These are phyloP conservation scores for Scutellaria minor DNA, from an alignment of 257 asterid species.

Conservation along the genomic window DNA sequence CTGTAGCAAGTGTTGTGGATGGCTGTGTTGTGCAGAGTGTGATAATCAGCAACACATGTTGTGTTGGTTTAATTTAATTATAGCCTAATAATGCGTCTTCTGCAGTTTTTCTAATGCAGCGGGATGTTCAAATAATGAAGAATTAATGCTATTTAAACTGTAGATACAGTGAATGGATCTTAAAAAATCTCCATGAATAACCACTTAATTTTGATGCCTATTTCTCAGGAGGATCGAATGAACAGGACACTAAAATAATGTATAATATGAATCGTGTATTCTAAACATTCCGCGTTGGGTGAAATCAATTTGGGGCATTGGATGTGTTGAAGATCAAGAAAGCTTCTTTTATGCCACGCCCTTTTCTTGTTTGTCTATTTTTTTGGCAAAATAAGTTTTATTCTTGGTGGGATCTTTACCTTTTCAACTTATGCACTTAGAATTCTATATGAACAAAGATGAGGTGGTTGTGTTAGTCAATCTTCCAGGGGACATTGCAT, in stretches of 20 bases:
- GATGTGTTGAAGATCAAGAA: too few species aligned
- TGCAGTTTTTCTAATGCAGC: background rate
- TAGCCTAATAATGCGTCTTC: background rate
- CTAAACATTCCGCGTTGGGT: too few species aligned
- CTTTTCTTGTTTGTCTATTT: too few species aligned
- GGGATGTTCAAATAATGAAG: background rate
- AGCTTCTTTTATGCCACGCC: too few species aligned
- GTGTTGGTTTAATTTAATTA: constrained; percentile 19
- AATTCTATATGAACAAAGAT: too few species aligned
- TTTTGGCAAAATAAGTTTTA: too few species aligned
- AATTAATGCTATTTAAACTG: background rate
- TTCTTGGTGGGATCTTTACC: too few species aligned
- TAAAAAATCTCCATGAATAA: background rate
- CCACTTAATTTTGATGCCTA: background rate
- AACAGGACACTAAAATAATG: background rate
- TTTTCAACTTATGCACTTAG: too few species aligned
- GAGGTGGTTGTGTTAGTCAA: too few species aligned
- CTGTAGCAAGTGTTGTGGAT: constrained; percentile 1
- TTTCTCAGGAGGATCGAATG: background rate
- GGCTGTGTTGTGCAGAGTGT: background rate
- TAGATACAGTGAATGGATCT: constrained; percentile 19
- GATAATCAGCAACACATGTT: constrained; percentile 5
- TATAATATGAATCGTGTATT: too few species aligned
- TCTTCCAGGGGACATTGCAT: too few species aligned
- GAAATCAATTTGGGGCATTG: too few species aligned